Evolutionary conservation across 2,329 filamentous ascomycete genomes (phyloP).

Genomic region (Rhynchosporium agropyri): DNA sequence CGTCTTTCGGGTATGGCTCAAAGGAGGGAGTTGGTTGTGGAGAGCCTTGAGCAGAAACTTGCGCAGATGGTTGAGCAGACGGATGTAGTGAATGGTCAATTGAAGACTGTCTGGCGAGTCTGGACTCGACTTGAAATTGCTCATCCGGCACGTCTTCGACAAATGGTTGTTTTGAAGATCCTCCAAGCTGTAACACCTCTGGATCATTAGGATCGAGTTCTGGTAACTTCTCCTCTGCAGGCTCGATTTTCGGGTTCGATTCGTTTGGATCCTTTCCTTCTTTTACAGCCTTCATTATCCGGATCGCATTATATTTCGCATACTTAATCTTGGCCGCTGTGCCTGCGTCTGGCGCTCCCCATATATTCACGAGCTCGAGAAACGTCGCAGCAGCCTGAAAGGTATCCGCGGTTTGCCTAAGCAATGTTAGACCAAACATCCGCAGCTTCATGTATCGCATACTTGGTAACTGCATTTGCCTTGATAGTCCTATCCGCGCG

Average conservation of each 20-base stretch:
- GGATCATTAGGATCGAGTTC: slow-evolving; percentile 65
- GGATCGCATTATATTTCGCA: slow-evolving; percentile 91
- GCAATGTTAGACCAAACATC: slow-evolving; percentile 10
- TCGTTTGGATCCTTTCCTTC: slow-evolving; percentile 91
- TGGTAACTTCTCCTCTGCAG: slow-evolving; percentile 50
- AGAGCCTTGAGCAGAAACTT: slow-evolving; percentile 36
- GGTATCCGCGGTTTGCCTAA: slow-evolving; percentile 86
- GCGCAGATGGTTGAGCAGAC: slow-evolving; percentile 33
- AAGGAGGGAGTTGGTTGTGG: slow-evolving; percentile 34
- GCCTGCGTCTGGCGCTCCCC: slow-evolving; percentile 75
- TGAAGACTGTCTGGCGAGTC: slow-evolving; percentile 50
- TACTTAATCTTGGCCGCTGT: slow-evolving; percentile 88
- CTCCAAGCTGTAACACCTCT: slow-evolving; percentile 59
- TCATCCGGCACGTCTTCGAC: slow-evolving; percentile 65
- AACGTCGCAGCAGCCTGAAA: slow-evolving; percentile 93
- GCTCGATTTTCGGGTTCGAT: slow-evolving; percentile 73
- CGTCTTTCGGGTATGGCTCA: slow-evolving; percentile 43
- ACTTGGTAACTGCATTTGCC: slow-evolving; percentile 72
- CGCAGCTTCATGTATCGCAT: slow-evolving; percentile 49
- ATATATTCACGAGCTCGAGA: slow-evolving; percentile 84
- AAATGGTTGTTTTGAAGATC: slow-evolving; percentile 47
- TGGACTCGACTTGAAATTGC: slow-evolving; percentile 49
- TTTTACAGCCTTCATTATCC: slow-evolving; percentile 89
- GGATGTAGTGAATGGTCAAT: slow-evolving; percentile 54
- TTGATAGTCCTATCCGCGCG: slow-evolving; percentile 58